These are phyloP conservation scores for Aspergillus aculeatus DNA, from an alignment of 2,329 filamentous ascomycete genomes.

Conservation along the genomic window DNA sequence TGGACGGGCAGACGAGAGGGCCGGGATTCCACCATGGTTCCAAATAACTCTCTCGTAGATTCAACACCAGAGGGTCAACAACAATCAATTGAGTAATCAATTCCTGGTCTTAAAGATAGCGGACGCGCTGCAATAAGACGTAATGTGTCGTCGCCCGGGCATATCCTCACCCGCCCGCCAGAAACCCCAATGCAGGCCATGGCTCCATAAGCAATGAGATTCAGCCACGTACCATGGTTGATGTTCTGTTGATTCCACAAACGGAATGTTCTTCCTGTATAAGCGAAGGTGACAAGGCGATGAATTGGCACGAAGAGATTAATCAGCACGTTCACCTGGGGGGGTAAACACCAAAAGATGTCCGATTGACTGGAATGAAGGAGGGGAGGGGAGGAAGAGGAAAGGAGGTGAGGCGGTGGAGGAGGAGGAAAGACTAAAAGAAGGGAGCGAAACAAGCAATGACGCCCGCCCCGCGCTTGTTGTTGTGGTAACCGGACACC, in stretches of 20 bases:
- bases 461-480: slow-evolving; percentile 8
- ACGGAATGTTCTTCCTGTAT: slow-evolving; percentile 7
- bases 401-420: slow-evolving; percentile 9
- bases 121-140: neutral
- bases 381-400: slow-evolving; percentile 10
- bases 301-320: neutral
- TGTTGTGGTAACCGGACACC: slow-evolving; percentile 25
- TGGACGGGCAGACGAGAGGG: slow-evolving; percentile 8
- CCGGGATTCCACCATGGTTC: slow-evolving; percentile 5
- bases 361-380: neutral
- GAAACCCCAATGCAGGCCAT: neutral
- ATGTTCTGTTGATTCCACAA: slow-evolving; percentile 1
- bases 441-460: neutral
- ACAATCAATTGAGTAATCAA: neutral
- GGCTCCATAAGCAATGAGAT: neutral
- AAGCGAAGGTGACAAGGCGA: slow-evolving; percentile 3
- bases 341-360: neutral
- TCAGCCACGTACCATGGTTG: slow-evolving; percentile 16
- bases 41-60: neutral
- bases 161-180: neutral
- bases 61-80: neutral
- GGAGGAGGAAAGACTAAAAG: neutral
- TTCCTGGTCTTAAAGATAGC: neutral
- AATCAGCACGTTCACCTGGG: neutral
- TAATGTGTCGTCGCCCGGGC: neutral